Base-by-base conservation (phyloP, 495 filamentous ascomycete species). In the Massariosphaeria phaeospora region DNA sequence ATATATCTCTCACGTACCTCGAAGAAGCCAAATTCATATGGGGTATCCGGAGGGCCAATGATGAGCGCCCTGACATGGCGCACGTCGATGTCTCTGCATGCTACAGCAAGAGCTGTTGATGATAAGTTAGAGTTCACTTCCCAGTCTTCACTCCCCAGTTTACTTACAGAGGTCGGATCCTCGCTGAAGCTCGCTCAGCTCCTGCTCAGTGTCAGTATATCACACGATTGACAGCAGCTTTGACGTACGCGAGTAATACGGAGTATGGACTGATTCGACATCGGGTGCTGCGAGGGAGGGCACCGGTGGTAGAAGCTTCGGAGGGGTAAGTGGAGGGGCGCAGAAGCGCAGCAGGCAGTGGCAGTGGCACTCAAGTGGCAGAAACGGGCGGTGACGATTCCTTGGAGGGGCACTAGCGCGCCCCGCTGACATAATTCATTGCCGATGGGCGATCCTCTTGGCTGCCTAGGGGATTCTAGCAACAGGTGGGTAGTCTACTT, bases 1-100 rank as follows among this genome's bases (percentile, higher is more conserved):
- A 23, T 11, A 23, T 23, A 33, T 18, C 44, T 9, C 13, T 15
- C 35, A 69, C 76, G 36, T 41, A 91, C 89, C 80, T 95, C 88
- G 64, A 95, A 98, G 76, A 95, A 96, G 3, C 91, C 93, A 65
- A 95, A 94, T 62, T 96, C 89, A 68, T 98, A 98, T 0, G 93
- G 91, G 0, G 93, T 95, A 48, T 91, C 91, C 42, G 93, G 90
- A 7, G 94, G 91, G 0, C 93, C 93, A 48, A 98, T 80, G 55
- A 98, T 88, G 42, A 97, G 69, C 29, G 91, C 94, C 60, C 81
- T 84, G 35, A 98, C 85, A 55, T 91, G 84, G 27, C 90, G 84
- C 42, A 96, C 84, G 69, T 98, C 89, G 51, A 79, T 79, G 66
- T 97, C 93, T 29, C 84, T 76, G 64, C 85, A 95, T 31, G 83